A percentile compares a stretch with the other conserved stretches of the same genome.
phyloP scores from a whole-genome alignment of 2,329 filamentous ascomycete genomes.

The Didymella exigua region DNA sequence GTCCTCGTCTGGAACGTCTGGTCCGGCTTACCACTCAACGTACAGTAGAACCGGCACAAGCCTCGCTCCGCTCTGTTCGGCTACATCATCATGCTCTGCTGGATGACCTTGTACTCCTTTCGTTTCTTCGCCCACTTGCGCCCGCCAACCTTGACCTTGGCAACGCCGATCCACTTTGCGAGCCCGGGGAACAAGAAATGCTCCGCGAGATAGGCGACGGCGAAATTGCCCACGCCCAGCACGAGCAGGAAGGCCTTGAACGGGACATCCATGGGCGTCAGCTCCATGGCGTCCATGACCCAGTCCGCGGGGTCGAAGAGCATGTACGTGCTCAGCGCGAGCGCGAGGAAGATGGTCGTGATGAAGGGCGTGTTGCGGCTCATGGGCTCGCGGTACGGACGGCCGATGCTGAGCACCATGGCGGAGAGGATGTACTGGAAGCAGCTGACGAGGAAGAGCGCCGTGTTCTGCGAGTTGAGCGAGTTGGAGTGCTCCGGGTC shows the following conservation, averaged over 20 bases:
- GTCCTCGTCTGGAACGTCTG: no score
- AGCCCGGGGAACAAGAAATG: conserved; percentile 70
- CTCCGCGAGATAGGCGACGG: conserved; percentile 73
- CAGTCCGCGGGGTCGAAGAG: conserved; percentile 73
- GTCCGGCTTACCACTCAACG: no score
- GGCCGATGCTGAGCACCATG: conserved; percentile 87
- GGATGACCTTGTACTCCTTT: conserved; percentile 84
- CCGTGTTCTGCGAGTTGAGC: conserved; percentile 91
- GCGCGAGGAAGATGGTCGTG: conserved; percentile 70
- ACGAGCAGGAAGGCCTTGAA: conserved; percentile 76
- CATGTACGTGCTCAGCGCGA: conserved; percentile 78
- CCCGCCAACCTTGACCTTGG: conserved; percentile 62
- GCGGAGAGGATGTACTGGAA: conserved; percentile 95
- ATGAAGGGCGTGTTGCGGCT: conserved; percentile 85
- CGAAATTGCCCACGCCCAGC: conserved; percentile 73
- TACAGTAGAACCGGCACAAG: no score
- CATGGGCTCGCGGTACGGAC: conserved; percentile 83
- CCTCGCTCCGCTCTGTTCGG: no score
- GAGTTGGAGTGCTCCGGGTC: conserved; percentile 82
- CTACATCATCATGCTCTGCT: conserved; percentile 36
- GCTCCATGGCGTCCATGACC: conserved; percentile 78
- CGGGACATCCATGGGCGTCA: conserved; percentile 74
- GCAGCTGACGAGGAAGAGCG: conserved; percentile 85
- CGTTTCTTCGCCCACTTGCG: conserved; percentile 66
- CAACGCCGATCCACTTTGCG: conserved; percentile 68